These are phyloP conservation scores for Posidonia oceanica DNA, from an alignment of 116 monocot species.

Conservation along the genomic window DNA sequence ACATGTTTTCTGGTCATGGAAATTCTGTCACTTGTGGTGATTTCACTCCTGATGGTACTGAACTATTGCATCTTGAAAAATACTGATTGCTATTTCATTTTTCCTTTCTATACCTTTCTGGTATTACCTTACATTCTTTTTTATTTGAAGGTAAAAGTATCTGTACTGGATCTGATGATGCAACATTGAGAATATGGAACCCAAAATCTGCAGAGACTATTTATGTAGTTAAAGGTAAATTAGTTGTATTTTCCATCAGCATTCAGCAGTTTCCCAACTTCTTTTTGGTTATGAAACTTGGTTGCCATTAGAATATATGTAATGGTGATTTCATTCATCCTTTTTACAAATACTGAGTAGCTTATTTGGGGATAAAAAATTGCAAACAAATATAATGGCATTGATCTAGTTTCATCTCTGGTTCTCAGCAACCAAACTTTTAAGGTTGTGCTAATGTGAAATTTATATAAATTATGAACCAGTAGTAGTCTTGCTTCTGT, in stretches of 20 bases:
- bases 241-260: background rate
- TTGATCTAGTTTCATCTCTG: no score
- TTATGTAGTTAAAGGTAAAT: constrained; percentile 57
- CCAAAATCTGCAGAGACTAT: constrained; percentile 61
- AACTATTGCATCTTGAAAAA: background rate
- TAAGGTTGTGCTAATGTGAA: no score
- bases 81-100: background rate
- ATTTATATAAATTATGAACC: no score
- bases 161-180: constrained; percentile 94
- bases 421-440: no score
- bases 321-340: no score
- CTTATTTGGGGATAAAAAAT: no score
- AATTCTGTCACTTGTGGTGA: constrained; percentile 84
- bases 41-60: constrained; percentile 92
- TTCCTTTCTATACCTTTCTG: background rate
- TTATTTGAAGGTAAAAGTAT: constrained; percentile 54
- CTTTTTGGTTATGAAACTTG: background rate
- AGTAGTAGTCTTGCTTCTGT: no score
- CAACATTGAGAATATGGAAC: constrained; percentile 85
- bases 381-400: no score
- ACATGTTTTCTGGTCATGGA: constrained; percentile 81
- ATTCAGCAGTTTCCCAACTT: background rate
- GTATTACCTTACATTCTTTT: background rate
- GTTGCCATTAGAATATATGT: background rate
- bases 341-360: no score